These are phyloP conservation scores for Penicillium sp. DNA, from an alignment of 2,329 filamentous ascomycete species.

Conservation along the genomic window DNA sequence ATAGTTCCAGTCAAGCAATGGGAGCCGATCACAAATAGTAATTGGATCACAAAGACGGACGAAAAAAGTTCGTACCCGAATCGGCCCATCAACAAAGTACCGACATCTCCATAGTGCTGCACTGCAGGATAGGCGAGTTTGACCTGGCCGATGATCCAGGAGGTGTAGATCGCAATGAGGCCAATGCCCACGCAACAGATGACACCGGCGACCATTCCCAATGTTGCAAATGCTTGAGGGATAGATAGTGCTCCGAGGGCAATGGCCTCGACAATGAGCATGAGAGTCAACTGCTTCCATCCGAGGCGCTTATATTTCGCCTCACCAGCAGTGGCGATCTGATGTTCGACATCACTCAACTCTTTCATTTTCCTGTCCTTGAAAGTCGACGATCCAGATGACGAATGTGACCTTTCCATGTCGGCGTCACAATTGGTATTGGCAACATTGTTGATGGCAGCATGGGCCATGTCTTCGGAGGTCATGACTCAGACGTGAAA, in stretches of 20 bases:
- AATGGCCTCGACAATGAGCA: conserved; percentile 52
- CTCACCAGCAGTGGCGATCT: conserved; percentile 2
- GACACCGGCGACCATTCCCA: conserved; percentile 49
- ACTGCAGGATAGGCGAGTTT: conserved; percentile 40
- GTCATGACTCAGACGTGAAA: background rate
- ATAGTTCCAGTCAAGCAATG: conserved; percentile 33
- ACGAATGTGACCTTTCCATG: background rate
- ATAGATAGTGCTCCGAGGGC: conserved; percentile 49
- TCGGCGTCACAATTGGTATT: background rate
- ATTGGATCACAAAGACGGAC: conserved; percentile 44
- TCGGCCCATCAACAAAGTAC: conserved; percentile 42
- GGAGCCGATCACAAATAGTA: conserved; percentile 45
- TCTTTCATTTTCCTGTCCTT: background rate
- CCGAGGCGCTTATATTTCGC: conserved; percentile 31
- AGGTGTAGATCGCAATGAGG: conserved; percentile 43
- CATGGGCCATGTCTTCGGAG: background rate
- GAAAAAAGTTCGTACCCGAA: conserved; percentile 44
- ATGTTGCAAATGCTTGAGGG: conserved; percentile 45
- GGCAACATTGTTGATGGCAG: background rate
- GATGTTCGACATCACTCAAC: conserved; percentile 2
- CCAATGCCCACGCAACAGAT: conserved; percentile 43
- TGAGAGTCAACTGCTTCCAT: conserved; percentile 52
- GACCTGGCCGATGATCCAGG: conserved; percentile 42
- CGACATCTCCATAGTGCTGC: conserved; percentile 46
- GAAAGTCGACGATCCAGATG: background rate